These are phyloP conservation scores for Pseudogymnoascus sp. DNA, from an alignment of 2,329 filamentous ascomycete species.

Conservation along the genomic window DNA sequence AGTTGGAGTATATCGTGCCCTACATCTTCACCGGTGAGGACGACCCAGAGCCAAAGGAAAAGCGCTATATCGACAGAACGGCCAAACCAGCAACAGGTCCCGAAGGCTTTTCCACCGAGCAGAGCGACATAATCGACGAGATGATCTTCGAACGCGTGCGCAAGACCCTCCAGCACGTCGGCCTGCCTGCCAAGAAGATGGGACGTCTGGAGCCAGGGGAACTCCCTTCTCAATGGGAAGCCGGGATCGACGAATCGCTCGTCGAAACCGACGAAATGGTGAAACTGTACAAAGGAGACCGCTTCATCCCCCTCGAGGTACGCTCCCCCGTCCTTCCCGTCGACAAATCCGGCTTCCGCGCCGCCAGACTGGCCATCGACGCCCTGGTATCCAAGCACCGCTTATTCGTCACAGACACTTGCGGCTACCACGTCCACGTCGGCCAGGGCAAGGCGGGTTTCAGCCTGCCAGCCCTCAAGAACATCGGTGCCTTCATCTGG, in stretches of 20 bases:
- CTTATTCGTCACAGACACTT: slow-evolving; percentile 19
- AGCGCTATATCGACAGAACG: neutral
- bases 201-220: too few species aligned
- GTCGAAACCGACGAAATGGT: neutral
- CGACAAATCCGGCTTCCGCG: neutral
- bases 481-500: slow-evolving; percentile 22
- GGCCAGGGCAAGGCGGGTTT: slow-evolving; percentile 23
- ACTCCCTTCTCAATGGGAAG: neutral
- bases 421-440: slow-evolving; percentile 29
- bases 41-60: neutral
- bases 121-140: neutral
- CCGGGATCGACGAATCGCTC: neutral
- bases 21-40: neutral
- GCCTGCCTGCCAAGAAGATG: neutral
- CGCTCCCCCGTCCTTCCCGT: neutral
- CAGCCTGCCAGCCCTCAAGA: slow-evolving; percentile 22
- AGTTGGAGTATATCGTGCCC: neutral
- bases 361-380: slow-evolving; percentile 5
- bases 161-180: neutral
- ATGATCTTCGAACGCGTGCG: neutral
- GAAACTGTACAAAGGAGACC: neutral
- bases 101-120: neutral
- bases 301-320: neutral
- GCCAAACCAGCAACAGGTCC: neutral
- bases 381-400: slow-evolving; percentile 16